Evolutionary conservation across 2,329 filamentous ascomycete species (phyloP).

Genomic region (Microdochium trichocladiopsis): DNA sequence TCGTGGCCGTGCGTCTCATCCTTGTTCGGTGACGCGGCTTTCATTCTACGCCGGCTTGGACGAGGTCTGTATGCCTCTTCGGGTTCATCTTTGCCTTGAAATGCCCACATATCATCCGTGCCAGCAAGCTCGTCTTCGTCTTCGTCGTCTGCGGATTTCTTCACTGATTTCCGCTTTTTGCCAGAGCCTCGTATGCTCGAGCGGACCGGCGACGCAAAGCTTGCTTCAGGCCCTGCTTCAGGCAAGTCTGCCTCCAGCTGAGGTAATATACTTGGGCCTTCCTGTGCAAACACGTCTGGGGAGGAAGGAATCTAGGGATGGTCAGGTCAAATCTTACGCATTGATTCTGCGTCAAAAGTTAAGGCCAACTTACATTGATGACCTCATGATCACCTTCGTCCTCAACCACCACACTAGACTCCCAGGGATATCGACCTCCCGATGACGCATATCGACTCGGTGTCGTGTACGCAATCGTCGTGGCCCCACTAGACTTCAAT

Average conservation of each 20-base stretch:
- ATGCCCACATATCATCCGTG: constrained; percentile 9
- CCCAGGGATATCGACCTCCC: constrained; percentile 18
- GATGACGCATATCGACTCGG: constrained; percentile 21
- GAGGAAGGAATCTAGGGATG: constrained; percentile 15
- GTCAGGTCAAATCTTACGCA: constrained; percentile 4
- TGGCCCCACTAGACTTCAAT: constrained; percentile 19
- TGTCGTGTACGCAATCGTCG: constrained; percentile 22
- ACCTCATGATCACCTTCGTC: constrained; percentile 3
- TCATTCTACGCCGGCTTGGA: constrained; percentile 9
- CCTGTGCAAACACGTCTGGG: constrained; percentile 14
- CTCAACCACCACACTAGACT: constrained; percentile 7
- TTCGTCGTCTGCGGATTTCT: constrained; percentile 10
- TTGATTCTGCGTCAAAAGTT: neutral
- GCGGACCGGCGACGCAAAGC: constrained; percentile 2
- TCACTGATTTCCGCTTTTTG: constrained; percentile 10
- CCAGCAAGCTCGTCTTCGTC: constrained; percentile 16
- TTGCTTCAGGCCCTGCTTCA: constrained; percentile 3
- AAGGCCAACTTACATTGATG: constrained; percentile 13
- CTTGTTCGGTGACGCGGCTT: neutral
- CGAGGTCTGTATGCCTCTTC: constrained; percentile 11
- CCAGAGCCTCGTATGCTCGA: constrained; percentile 2
- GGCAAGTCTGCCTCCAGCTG: neutral
- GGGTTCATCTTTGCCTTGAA: constrained; percentile 5
- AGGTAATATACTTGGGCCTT: constrained; percentile 3
- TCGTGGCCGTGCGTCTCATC: neutral